Percentiles rank a stretch among this genome's conserved stretches.
Evolutionary conservation across 2,329 filamentous ascomycete species (phyloP).

Genomic region (Fusarium multiceps): DNA sequence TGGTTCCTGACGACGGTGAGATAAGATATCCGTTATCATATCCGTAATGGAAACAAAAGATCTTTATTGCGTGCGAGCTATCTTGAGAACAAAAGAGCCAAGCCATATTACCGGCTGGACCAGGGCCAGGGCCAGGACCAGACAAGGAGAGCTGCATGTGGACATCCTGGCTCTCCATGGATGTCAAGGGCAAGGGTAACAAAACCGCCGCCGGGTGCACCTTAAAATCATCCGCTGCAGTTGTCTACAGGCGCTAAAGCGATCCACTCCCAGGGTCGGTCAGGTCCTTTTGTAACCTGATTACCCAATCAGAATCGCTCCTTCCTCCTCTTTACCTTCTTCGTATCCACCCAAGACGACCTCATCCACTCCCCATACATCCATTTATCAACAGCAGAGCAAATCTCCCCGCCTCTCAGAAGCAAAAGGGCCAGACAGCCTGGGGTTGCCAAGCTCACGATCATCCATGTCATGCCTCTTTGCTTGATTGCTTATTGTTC

Average conservation of each 20-base stretch:
- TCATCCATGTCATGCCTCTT: slow-evolving; percentile 19
- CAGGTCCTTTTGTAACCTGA: slow-evolving; percentile 43
- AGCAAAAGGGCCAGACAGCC: slow-evolving; percentile 37
- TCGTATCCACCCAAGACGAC: slow-evolving; percentile 31
- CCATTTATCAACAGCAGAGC: slow-evolving; percentile 32
- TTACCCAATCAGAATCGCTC: slow-evolving; percentile 14
- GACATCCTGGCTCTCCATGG: background rate
- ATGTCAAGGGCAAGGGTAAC: slow-evolving; percentile 23
- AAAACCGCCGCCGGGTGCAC: slow-evolving; percentile 46
- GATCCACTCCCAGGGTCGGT: slow-evolving; percentile 44
- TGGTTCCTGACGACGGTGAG: slow-evolving; percentile 34
- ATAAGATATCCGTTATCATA: slow-evolving; percentile 43
- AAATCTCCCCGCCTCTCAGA: slow-evolving; percentile 37
- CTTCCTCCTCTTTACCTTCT: slow-evolving; percentile 19
- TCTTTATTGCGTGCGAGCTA: slow-evolving; percentile 39
- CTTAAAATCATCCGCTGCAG: slow-evolving; percentile 47
- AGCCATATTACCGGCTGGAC: slow-evolving; percentile 9
- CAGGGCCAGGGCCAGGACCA: slow-evolving; percentile 9
- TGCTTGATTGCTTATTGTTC: slow-evolving; percentile 7
- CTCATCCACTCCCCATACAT: slow-evolving; percentile 37
- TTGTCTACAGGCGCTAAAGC: slow-evolving; percentile 42
- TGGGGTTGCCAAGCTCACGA: slow-evolving; percentile 36
- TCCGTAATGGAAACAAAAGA: slow-evolving; percentile 44
- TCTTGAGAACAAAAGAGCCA: slow-evolving; percentile 37
- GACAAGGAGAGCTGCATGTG: slow-evolving; percentile 24